Base-by-base conservation (phyloP, 2,329 filamentous ascomycete genomes). In the Chrysoporthe puriensis region DNA sequence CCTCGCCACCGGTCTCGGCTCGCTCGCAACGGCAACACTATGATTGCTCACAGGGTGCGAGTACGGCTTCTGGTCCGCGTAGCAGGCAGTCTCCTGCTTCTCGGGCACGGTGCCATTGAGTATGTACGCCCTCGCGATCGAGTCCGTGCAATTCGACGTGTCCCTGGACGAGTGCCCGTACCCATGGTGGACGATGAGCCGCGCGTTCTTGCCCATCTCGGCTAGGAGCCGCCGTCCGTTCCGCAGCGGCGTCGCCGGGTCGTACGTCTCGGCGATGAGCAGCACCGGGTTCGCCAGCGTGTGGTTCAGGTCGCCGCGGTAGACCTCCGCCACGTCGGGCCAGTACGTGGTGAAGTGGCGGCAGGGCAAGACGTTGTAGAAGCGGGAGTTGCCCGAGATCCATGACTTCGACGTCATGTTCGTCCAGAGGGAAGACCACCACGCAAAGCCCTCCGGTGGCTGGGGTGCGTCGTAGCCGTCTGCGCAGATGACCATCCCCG, bases 161-260 rank as follows among this genome's bases (percentile, higher is more conserved):
- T 85, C 82, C n/a, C 77, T 73, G 3, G 81, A 82, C 14, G 80
- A 78, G 67, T 85, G 83, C 0, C 83, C 83, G 61, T 84, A 85
- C 4, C 83, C 83, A 66, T 85, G 83, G 66, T 85, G 83, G 5
- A 74, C 82, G 44, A 85, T 75, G 21, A 85, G 73, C 6, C 82
- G 72, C n/a, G 83, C 82, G 65, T 85, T 85, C 8, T 71, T 64
- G 0, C 82, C 83, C 82, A 85, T 84, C 64, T 83, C 82, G 0
- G 70, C 62, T 21, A 80, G 66, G 2, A 85, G 75, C 36, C 82
- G 74, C 14, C 81, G 74, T 0, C 82, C 83, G 66, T 85, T 84
- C 5, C 82, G 78, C 56, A 85, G 72, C 4, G 83, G 83, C 7
- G 83, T 85, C 1, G 83, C 83, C 0, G 83, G 83, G 66, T 85